These are phyloP conservation scores for Carallia pectinifolia DNA, from an alignment of 345 rosid genomes.

Conservation along the genomic window DNA sequence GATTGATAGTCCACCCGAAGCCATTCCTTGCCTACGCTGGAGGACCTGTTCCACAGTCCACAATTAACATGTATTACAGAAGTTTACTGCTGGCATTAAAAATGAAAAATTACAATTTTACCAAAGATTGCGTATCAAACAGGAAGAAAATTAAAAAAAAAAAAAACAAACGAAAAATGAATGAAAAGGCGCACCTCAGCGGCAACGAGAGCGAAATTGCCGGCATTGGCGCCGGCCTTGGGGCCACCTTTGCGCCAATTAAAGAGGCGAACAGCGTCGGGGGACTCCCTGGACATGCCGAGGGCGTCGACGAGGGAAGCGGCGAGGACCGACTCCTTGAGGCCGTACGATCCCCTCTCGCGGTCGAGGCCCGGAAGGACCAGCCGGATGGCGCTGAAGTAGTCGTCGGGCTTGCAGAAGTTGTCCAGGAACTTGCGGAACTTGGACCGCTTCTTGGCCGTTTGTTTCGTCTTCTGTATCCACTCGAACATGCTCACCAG, in stretches of 20 bases:
- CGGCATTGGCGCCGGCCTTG: constrained; percentile 70
- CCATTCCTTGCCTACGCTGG: constrained; percentile 78
- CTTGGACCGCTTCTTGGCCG: constrained; percentile 78
- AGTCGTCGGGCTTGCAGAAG: constrained; percentile 66
- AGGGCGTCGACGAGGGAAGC: constrained; percentile 79
- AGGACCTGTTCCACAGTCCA: constrained; percentile 43
- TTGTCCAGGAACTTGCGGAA: constrained; percentile 85
- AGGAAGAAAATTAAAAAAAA: neutral
- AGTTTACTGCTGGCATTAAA: too few species aligned
- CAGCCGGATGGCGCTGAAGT: constrained; percentile 71
- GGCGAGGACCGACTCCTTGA: constrained; percentile 92
- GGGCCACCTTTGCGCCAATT: constrained; percentile 97
- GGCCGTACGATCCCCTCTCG: constrained; percentile 87
- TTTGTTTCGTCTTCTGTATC: constrained; percentile 70
- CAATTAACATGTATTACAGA: neutral
- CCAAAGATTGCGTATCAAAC: neutral
- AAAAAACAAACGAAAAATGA: neutral
- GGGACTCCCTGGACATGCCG: constrained; percentile 84
- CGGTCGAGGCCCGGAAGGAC: constrained; percentile 83
- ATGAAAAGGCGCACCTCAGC: constrained; percentile 44
- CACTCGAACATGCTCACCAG: constrained; percentile 81
- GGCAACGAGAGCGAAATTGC: constrained; percentile 76
- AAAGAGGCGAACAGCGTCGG: constrained; percentile 77
- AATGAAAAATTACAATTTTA: neutral
- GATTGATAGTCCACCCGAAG: constrained; percentile 67